Percentiles rank a stretch among this genome's conserved stretches.
These are phyloP conservation scores for Castanea crenata DNA, from an alignment of 306 rosid genomes.

Conservation along the genomic window DNA sequence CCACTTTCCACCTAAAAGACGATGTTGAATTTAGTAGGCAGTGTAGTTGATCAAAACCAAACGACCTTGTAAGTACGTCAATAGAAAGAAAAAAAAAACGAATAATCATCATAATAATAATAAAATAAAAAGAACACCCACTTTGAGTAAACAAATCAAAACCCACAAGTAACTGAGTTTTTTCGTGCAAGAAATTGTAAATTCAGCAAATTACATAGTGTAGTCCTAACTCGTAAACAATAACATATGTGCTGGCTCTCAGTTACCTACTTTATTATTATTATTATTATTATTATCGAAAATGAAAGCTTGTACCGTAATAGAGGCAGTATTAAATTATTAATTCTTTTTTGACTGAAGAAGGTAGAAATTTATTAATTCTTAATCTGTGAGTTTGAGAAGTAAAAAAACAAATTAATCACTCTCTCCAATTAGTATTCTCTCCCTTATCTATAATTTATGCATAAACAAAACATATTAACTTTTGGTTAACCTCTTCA, in stretches of 20 bases:
- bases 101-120: not conserved
- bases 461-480: too few species aligned
- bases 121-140: not conserved
- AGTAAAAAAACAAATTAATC: too few species aligned
- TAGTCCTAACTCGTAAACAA: not conserved
- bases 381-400: too few species aligned
- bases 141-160: not conserved
- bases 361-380: too few species aligned
- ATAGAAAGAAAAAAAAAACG: too few species aligned
- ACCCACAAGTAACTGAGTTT: not conserved
- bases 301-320: too few species aligned
- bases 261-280: not conserved
- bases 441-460: too few species aligned
- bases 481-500: too few species aligned
- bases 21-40: not conserved
- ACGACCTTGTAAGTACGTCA: conserved; percentile 3
- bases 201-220: not conserved
- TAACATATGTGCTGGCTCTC: not conserved
- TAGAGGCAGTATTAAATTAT: too few species aligned
- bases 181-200: not conserved
- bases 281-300: too few species aligned
- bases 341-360: too few species aligned
- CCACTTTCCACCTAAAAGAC: not conserved
- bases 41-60: conserved; percentile 27
- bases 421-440: too few species aligned